Percentiles rank a stretch among this genome's conserved stretches.
Conservation (phyloP, 2,329 filamentous ascomycete species). For the Epichloe coenophiala region DNA sequence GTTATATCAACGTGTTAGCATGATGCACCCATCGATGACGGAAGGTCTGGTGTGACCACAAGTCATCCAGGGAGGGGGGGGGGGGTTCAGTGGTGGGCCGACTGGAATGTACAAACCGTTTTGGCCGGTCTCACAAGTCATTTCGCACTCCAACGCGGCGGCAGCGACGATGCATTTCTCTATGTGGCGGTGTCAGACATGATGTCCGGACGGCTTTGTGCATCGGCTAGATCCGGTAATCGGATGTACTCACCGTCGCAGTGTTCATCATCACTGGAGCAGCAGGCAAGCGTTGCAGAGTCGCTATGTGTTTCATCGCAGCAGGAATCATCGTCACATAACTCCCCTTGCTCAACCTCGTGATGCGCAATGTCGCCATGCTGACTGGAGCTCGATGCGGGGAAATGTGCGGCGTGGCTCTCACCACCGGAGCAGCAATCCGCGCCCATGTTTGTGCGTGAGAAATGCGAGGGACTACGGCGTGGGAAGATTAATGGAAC, state of each 20-base stretch:
- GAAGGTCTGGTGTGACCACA: background rate
- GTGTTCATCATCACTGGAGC: constrained; percentile 13
- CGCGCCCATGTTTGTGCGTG: constrained; percentile 5
- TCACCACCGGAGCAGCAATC: constrained; percentile 6
- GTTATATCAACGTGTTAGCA: background rate
- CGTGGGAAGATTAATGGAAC: background rate
- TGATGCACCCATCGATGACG: background rate
- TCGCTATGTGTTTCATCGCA: constrained; percentile 7
- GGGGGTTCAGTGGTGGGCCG: background rate
- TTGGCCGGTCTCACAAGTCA: constrained; percentile 13
- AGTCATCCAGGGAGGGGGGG: background rate
- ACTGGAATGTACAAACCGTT: constrained; percentile 10
- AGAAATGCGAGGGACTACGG: background rate
- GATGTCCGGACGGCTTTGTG: background rate
- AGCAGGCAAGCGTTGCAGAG: constrained; percentile 12
- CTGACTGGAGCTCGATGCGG: background rate
- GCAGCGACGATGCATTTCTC: constrained; percentile 19
- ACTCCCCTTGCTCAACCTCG: constrained; percentile 2
- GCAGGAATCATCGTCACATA: constrained; percentile 9
- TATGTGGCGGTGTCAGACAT: constrained; percentile 6
- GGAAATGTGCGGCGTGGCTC: background rate
- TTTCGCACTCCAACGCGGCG: constrained; percentile 18
- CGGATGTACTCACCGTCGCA: constrained; percentile 12
- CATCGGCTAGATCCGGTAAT: background rate
- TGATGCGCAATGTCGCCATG: background rate